Base-by-base conservation (phyloP, 2,329 filamentous ascomycete species). In the Aspergillus jensenii region DNA sequence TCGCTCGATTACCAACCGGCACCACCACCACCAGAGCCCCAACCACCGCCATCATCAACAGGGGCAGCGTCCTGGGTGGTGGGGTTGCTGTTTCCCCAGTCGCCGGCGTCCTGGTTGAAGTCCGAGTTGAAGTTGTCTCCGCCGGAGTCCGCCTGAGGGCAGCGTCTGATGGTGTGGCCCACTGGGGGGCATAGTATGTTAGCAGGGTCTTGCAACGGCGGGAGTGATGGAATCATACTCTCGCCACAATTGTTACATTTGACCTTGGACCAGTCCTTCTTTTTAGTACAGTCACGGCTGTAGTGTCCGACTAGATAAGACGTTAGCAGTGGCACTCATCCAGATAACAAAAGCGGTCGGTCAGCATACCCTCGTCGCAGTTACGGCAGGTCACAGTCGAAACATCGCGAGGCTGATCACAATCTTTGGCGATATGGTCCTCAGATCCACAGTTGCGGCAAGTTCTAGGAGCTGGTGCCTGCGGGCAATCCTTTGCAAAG, bases 371-470 rank as follows among this genome's bases (percentile, higher is more conserved):
- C 61, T 77, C 63, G 3, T 80, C 77, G 43, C 78, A 80, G 65
- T 80, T 80, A 12, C 75, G 76, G 67, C 78, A 80, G 5, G 68
- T 74, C 31, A 79, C 71, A 12, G 66, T 75, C 1, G 72, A 71
- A 19, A 72, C 65, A 52, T 78, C 71, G 12, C 73, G 74, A 21
- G 76, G 75, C 55, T 78, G 65, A 25, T 77, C 75, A 45, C 78
- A 80, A 1, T 80, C 78, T 35, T 68, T 70, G 1, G 74, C 69
- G 3, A 76, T 71, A 52, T 80, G 78, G 4, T 77, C 76, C 64
- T 77, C 71, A 3, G 76, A 76, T 74, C 75, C 76, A 63, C 78
- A 81, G 63, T 80, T 80, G 25, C 73, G 73, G 59, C 79, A 81
- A 46, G 74, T 66, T 47, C 71, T 72, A 19, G 69, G 65, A 44